Conservation (phyloP, 768 basidiomycete genomes). For the Calocybe gangraenosa region DNA sequence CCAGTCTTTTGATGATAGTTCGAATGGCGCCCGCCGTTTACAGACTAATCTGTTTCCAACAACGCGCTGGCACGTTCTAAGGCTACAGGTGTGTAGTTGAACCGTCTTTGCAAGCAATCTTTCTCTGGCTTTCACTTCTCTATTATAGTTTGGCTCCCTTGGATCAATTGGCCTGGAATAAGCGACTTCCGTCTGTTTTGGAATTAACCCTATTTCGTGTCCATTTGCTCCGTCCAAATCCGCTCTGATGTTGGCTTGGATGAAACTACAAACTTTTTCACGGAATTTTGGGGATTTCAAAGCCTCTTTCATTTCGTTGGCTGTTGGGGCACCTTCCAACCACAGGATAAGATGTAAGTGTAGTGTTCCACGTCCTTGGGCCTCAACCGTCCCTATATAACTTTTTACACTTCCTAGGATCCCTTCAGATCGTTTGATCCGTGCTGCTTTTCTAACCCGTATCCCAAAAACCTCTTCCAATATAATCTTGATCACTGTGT, state of each 20-base stretch:
- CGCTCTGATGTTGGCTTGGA: slow-evolving; percentile 27
- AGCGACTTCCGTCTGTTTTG: slow-evolving; percentile 18
- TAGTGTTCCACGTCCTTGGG: slow-evolving; percentile 36
- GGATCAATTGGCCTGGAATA: slow-evolving; percentile 35
- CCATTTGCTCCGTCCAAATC: slow-evolving; percentile 17
- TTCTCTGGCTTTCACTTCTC: slow-evolving; percentile 13
- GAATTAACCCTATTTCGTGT: slow-evolving; percentile 13
- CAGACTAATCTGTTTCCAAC: slow-evolving; percentile 21
- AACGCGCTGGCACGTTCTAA: slow-evolving; percentile 17
- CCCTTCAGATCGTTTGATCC: slow-evolving; percentile 21
- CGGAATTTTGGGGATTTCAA: slow-evolving; percentile 25
- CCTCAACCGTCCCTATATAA: slow-evolving; percentile 36
- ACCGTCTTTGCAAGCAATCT: slow-evolving; percentile 18
- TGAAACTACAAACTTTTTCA: slow-evolving; percentile 20
- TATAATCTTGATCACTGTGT: slow-evolving; percentile 27
- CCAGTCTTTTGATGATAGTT: slow-evolving; percentile 17
- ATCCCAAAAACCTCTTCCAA: slow-evolving; percentile 31
- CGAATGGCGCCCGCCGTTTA: slow-evolving; percentile 31
- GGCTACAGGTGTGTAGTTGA: slow-evolving; percentile 30
- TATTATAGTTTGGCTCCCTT: slow-evolving; percentile 8
- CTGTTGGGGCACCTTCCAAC: slow-evolving; percentile 25
- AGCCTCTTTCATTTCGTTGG: slow-evolving; percentile 14
- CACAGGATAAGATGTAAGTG: slow-evolving; percentile 38
- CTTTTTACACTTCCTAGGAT: slow-evolving; percentile 26
- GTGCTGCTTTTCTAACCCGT: slow-evolving; percentile 1